phyloP scores from a whole-genome alignment of 495 filamentous ascomycete genomes.

The Neurospora sp. region DNA sequence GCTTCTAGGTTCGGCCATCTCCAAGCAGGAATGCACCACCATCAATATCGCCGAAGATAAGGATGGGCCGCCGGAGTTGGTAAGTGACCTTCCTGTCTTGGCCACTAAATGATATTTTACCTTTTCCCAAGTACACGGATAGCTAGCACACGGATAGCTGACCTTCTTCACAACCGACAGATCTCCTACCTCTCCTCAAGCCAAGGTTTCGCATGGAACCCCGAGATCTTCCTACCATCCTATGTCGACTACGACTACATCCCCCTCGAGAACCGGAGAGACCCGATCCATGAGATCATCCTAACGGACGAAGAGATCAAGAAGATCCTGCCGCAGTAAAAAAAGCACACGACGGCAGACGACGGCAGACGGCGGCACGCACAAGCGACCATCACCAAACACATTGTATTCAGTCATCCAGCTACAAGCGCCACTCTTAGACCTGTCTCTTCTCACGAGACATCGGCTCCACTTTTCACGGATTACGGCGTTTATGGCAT shows the following conservation, averaged over 20 bases:
- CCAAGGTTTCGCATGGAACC: constrained; percentile 66
- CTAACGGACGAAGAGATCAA: constrained; percentile 55
- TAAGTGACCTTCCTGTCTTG: constrained; percentile 26
- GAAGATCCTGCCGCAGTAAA: constrained; percentile 43
- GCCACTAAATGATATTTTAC: background rate
- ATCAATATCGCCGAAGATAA: constrained; percentile 56
- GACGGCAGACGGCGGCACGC: background rate
- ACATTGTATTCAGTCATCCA: background rate
- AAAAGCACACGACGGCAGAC: background rate
- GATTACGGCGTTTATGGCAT: background rate
- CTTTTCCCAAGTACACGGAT: background rate
- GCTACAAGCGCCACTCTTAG: background rate
- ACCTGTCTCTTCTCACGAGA: constrained; percentile 2
- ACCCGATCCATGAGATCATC: constrained; percentile 57
- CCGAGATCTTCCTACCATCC: constrained; percentile 50
- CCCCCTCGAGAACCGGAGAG: constrained; percentile 53
- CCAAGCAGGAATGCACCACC: constrained; percentile 56
- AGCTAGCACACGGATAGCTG: background rate
- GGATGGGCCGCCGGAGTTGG: constrained; percentile 52
- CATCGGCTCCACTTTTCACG: constrained; percentile 1
- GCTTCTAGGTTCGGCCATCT: constrained; percentile 47
- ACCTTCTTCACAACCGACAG: constrained; percentile 25
- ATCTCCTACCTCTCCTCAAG: constrained; percentile 60
- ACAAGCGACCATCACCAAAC: background rate
- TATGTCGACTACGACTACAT: constrained; percentile 48